A percentile compares a stretch with the other conserved stretches of the same genome.
These are phyloP conservation scores for Solidago caesia DNA, from an alignment of 129 eudicot species.

Conservation along the genomic window DNA sequence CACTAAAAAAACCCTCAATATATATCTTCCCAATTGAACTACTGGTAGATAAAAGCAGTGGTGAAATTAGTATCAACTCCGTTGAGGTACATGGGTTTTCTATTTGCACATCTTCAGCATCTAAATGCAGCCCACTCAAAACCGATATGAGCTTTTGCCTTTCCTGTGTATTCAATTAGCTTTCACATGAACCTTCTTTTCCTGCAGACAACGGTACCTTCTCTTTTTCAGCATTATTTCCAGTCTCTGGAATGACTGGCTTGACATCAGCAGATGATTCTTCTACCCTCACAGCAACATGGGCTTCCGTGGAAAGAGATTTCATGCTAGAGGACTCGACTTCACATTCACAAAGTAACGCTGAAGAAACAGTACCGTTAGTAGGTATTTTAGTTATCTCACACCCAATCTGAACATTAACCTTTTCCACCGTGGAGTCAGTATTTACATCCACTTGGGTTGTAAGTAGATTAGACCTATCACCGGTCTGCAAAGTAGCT, in stretches of 20 bases:
- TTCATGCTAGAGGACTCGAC: not conserved
- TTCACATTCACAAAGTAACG: conserved; percentile 5
- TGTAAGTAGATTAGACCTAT: not conserved
- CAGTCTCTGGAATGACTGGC: not conserved
- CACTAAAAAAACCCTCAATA: not conserved
- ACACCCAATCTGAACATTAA: conserved; percentile 13
- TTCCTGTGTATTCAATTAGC: not conserved
- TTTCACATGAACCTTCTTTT: conserved; percentile 16
- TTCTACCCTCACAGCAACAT: not conserved
- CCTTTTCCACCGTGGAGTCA: not conserved
- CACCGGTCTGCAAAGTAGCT: conserved; percentile 1
- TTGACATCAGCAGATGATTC: conserved; percentile 9
- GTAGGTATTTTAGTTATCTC: not conserved
- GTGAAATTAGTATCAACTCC: not conserved
- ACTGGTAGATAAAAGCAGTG: not conserved
- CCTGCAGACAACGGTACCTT: not conserved
- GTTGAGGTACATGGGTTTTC: conserved; percentile 13
- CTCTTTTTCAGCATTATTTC: not conserved
- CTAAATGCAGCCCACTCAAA: conserved; percentile 3
- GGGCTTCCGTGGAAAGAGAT: not conserved
- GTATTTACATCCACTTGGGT: not conserved
- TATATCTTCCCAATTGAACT: conserved; percentile 9
- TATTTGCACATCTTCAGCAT: not conserved
- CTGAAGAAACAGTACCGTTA: not conserved
- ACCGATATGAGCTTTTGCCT: not conserved